Percentiles rank a stretch among this genome's conserved stretches.
phyloP scores from a whole-genome alignment of 768 basidiomycete species.

The Xanthoconium purpureum region DNA sequence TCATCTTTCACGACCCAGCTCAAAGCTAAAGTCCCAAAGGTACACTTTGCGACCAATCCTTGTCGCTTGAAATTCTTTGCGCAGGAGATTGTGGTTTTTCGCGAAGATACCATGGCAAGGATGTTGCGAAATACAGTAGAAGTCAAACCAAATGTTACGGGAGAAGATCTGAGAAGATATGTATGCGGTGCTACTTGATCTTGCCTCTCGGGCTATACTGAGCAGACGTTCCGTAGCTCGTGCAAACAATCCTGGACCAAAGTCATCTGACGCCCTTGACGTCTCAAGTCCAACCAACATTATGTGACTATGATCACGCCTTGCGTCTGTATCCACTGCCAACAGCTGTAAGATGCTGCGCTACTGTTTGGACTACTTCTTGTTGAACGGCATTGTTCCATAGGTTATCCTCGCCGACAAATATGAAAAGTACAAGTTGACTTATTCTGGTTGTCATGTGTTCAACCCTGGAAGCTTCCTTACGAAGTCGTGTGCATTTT shows the following conservation, averaged over 20 bases:
- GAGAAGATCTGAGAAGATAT: slow-evolving; percentile 83
- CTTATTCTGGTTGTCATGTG: slow-evolving; percentile 97
- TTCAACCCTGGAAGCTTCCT: slow-evolving; percentile 97
- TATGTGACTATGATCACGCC: slow-evolving; percentile 89
- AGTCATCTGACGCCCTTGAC: slow-evolving; percentile 90
- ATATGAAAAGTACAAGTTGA: slow-evolving; percentile 93
- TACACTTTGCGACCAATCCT: slow-evolving; percentile 85
- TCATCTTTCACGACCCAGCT: slow-evolving; percentile 70
- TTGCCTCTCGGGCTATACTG: not conserved
- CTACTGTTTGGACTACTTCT: not conserved
- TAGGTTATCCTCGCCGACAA: slow-evolving; percentile 93
- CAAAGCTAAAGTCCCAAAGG: slow-evolving; percentile 69
- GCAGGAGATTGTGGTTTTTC: slow-evolving; percentile 91
- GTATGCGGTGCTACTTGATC: slow-evolving; percentile 45
- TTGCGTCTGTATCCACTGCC: slow-evolving; percentile 93
- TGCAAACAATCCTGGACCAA: slow-evolving; percentile 96
- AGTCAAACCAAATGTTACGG: slow-evolving; percentile 75
- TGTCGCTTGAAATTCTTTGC: slow-evolving; percentile 93
- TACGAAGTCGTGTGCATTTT: slow-evolving; percentile 79
- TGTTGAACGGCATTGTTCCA: slow-evolving; percentile 6
- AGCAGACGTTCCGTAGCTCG: slow-evolving; percentile 54
- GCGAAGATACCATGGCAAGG: slow-evolving; percentile 90
- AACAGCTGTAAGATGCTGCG: slow-evolving; percentile 63
- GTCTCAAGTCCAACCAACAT: slow-evolving; percentile 76
- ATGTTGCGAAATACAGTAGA: slow-evolving; percentile 92